Conservation (phyloP, 2,329 filamentous ascomycete species). For the Paraphaeosphaeria sporulosa region DNA sequence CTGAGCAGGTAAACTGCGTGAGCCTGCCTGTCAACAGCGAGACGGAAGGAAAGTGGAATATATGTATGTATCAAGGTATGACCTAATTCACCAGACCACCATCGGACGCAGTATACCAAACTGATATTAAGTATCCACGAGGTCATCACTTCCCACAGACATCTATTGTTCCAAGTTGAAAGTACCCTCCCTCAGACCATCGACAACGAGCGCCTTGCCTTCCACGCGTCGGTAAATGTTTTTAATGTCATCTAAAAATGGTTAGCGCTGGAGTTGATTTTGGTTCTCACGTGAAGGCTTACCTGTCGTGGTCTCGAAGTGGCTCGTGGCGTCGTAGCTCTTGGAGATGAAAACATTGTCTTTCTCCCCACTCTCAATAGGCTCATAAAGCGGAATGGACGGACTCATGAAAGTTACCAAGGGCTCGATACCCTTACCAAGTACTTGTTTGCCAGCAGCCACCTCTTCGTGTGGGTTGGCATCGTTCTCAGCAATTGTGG, state of each 20-base stretch:
- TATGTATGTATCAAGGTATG: constrained; percentile 21
- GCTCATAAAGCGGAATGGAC: constrained; percentile 94
- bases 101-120: constrained; percentile 8
- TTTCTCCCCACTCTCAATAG: constrained; percentile 78
- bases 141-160: constrained; percentile 18
- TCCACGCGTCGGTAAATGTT: constrained; percentile 88
- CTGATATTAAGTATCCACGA: constrained; percentile 8
- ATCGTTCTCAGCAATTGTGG: constrained; percentile 89
- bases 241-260: constrained; percentile 81
- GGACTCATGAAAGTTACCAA: constrained; percentile 77
- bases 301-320: constrained; percentile 90
- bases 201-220: constrained; percentile 85
- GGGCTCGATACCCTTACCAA: constrained; percentile 66
- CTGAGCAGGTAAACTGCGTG: not conserved
- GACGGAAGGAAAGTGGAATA: not conserved
- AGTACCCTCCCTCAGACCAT: constrained; percentile 82
- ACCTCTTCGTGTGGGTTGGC: constrained; percentile 97
- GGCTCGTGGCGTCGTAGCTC: constrained; percentile 97
- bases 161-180: constrained; percentile 66
- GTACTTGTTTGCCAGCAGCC: constrained; percentile 86
- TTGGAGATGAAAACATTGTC: constrained; percentile 98
- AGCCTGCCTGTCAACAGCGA: not conserved
- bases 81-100: constrained; percentile 17
- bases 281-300: constrained; percentile 28
- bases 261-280: constrained; percentile 22